A percentile compares a stretch with the other conserved stretches of the same genome.
phyloP scores from a whole-genome alignment of 2,329 filamentous ascomycete genomes.

The Chrysosphaeria jannelii region DNA sequence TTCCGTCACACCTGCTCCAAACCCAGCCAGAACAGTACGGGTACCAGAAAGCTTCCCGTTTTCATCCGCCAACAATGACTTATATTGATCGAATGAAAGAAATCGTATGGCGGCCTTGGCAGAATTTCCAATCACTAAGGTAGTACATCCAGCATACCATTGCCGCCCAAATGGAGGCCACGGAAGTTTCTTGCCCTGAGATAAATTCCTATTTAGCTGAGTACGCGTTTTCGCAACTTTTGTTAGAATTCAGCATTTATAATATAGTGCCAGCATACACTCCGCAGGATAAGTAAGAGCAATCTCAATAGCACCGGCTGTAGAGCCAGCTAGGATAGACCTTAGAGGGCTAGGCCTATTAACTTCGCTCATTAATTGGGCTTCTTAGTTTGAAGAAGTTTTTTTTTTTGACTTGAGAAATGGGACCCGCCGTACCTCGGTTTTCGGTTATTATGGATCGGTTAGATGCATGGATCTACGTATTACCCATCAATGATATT shows the following conservation, averaged over 20 bases:
- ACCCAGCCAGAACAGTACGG: slow-evolving; percentile 71
- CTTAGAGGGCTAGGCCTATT: slow-evolving; percentile 48
- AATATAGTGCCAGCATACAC: slow-evolving; percentile 19
- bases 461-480: too few species aligned
- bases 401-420: too few species aligned
- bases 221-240: slow-evolving; percentile 77
- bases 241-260: not conserved
- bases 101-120: slow-evolving; percentile 89
- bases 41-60: slow-evolving; percentile 76
- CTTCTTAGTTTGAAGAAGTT: too few species aligned
- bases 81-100: slow-evolving; percentile 90
- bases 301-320: slow-evolving; percentile 88
- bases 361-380: too few species aligned
- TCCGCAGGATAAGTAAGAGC: slow-evolving; percentile 85
- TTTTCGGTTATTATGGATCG: too few species aligned
- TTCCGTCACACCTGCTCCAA: slow-evolving; percentile 84
- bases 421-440: too few species aligned
- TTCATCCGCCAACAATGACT: slow-evolving; percentile 47
- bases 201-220: slow-evolving; percentile 65
- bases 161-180: slow-evolving; percentile 82
- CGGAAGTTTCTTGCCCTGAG: slow-evolving; percentile 60
- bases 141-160: slow-evolving; percentile 97
- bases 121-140: slow-evolving; percentile 85
- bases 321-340: slow-evolving; percentile 72
- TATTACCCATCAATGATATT: too few species aligned